phyloP scores from a whole-genome alignment of 225 moss, liverwort and hornwort species.

The Polytrichum commune region DNA sequence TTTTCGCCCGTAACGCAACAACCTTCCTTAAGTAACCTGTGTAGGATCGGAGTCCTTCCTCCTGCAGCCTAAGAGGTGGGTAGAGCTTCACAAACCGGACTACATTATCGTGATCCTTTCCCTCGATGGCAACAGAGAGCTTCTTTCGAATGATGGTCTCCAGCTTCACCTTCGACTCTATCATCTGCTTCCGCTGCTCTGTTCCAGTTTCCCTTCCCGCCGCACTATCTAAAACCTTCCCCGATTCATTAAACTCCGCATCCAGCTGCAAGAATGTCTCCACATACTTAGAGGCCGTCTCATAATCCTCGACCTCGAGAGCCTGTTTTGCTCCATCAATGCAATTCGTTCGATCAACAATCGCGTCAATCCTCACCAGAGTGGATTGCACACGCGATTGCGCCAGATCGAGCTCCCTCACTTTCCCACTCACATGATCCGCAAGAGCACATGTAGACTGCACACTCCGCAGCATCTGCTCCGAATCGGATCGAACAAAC shows the following conservation, averaged over 20 bases:
- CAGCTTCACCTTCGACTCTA: constrained; percentile 80
- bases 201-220: constrained; percentile 38
- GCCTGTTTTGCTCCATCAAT: constrained; percentile 94
- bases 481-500: constrained; percentile 76
- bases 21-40: constrained; percentile 83
- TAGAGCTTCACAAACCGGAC: constrained; percentile 90
- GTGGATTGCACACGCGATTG: constrained; percentile 92
- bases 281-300: constrained; percentile 89
- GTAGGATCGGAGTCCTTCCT: constrained; percentile 82
- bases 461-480: constrained; percentile 85
- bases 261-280: constrained; percentile 89
- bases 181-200: constrained; percentile 67
- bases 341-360: constrained; percentile 93
- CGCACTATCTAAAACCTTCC: constrained; percentile 12
- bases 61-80: constrained; percentile 80
- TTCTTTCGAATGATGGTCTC: constrained; percentile 78
- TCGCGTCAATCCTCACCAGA: constrained; percentile 75
- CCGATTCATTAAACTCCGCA: constrained; percentile 47
- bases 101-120: constrained; percentile 78
- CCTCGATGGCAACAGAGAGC: constrained; percentile 73
- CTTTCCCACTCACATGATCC: constrained; percentile 94
- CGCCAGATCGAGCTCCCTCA: constrained; percentile 90
- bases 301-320: constrained; percentile 82
- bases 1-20: constrained; percentile 63
- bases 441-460: constrained; percentile 84